Conservation (phyloP, 2,329 filamentous ascomycete genomes). For the Sporothrix humicola region DNA sequence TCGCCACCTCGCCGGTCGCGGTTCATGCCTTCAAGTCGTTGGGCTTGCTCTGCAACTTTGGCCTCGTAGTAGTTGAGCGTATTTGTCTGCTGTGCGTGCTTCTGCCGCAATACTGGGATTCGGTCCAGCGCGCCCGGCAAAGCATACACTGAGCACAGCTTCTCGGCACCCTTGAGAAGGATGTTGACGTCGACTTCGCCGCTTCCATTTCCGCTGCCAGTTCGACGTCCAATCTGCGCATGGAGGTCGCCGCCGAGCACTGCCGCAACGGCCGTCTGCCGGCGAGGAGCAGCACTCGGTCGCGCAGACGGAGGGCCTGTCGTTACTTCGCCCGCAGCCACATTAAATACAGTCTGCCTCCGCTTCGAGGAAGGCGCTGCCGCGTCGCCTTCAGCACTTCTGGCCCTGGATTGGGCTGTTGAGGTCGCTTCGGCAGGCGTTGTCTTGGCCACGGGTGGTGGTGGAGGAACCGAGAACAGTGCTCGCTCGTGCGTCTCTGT, state of each 20-base stretch:
- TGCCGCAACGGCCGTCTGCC: conserved; percentile 85
- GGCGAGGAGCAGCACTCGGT: conserved; percentile 58
- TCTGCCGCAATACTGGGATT: conserved; percentile 73
- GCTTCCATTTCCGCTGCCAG: conserved; percentile 53
- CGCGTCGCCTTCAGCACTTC: conserved; percentile 37
- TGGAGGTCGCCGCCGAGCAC: conserved; percentile 89
- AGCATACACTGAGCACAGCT: conserved; percentile 85
- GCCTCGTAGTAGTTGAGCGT: conserved; percentile 83
- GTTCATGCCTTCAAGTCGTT: conserved; percentile 76
- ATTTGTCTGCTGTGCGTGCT: conserved; percentile 71
- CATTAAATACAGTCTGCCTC: conserved; percentile 70
- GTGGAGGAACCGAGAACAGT: conserved; percentile 86
- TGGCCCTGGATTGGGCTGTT: background rate
- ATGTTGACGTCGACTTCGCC: conserved; percentile 84
- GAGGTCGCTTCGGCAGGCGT: background rate
- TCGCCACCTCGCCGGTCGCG: conserved; percentile 62
- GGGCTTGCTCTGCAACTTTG: conserved; percentile 76
- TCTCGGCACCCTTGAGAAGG: conserved; percentile 84
- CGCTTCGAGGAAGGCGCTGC: conserved; percentile 56
- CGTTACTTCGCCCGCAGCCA: conserved; percentile 66
- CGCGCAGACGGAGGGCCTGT: conserved; percentile 57
- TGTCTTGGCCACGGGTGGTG: conserved; percentile 65
- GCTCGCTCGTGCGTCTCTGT: conserved; percentile 94
- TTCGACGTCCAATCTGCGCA: conserved; percentile 70
- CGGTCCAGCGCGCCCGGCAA: conserved; percentile 78